Evolutionary conservation across 306 rosid species (phyloP).

Genomic region (Ormosia semicastrata): DNA sequence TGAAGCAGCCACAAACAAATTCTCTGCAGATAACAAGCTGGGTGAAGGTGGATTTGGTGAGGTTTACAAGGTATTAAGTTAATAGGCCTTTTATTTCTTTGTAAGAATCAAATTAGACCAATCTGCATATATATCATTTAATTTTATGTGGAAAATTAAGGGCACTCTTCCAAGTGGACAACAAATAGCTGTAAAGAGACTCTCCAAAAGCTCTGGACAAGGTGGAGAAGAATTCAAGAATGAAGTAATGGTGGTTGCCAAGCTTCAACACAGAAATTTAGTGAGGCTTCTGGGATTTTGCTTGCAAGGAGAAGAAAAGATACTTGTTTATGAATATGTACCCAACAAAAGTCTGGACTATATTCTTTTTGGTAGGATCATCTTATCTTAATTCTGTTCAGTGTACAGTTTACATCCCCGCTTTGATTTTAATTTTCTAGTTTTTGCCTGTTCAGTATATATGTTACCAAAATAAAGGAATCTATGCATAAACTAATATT

Average conservation of each 20-base stretch:
- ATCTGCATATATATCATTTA: neutral
- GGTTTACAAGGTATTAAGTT: constrained; percentile 49
- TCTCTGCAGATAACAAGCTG: constrained; percentile 41
- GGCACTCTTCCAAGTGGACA: constrained; percentile 39
- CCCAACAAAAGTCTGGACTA: constrained; percentile 51
- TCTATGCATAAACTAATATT: neutral
- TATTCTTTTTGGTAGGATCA: constrained; percentile 41
- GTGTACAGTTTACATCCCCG: neutral
- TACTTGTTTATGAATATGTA: constrained; percentile 48
- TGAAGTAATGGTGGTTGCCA: constrained; percentile 50
- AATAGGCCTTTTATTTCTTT: neutral
- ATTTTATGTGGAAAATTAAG: constrained; percentile 22
- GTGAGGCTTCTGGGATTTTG: constrained; percentile 53
- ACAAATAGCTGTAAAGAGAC: constrained; percentile 55
- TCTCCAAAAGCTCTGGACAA: constrained; percentile 43
- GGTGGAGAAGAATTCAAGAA: constrained; percentile 49
- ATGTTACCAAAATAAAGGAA: neutral
- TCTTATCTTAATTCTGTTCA: neutral
- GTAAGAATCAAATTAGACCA: neutral
- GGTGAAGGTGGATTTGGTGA: constrained; percentile 60
- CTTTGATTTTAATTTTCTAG: neutral
- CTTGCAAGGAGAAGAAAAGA: constrained; percentile 49
- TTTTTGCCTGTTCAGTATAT: neutral
- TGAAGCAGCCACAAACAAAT: constrained; percentile 41
- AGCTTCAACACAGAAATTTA: constrained; percentile 53